Evolutionary conservation across 2,329 filamentous ascomycete genomes (phyloP).

Genomic region (Cercospora sp.): DNA sequence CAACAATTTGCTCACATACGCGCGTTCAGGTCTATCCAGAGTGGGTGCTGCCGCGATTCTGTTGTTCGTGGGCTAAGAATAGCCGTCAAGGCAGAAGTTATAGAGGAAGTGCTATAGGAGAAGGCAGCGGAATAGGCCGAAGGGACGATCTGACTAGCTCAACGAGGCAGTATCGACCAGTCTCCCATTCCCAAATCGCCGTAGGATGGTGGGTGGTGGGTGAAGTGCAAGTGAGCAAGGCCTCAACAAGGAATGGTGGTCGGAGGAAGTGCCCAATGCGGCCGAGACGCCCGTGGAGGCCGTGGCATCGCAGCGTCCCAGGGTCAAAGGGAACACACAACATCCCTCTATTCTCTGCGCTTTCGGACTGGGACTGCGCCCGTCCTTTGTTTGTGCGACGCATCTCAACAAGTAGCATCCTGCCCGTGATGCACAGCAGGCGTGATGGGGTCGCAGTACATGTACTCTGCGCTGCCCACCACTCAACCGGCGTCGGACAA

Average conservation of each 20-base stretch:
- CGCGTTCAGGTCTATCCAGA: too few species aligned
- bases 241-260: background rate
- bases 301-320: background rate
- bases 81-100: background rate
- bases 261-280: background rate
- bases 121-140: background rate
- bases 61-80: background rate
- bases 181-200: background rate
- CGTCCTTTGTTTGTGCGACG: background rate
- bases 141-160: background rate
- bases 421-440: background rate
- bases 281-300: background rate
- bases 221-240: background rate
- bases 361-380: background rate
- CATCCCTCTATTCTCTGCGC: background rate
- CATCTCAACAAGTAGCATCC: background rate
- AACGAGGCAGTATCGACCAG: background rate
- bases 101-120: background rate
- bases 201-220: background rate
- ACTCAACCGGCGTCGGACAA: background rate
- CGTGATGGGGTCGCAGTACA: background rate
- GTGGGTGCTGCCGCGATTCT: too few species aligned
- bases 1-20: too few species aligned
- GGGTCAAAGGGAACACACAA: background rate
- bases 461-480: background rate